Percentiles rank a stretch among this genome's conserved stretches.
Evolutionary conservation across 2,329 filamentous ascomycete genomes (phyloP).

Genomic region (Apiospora aurea): DNA sequence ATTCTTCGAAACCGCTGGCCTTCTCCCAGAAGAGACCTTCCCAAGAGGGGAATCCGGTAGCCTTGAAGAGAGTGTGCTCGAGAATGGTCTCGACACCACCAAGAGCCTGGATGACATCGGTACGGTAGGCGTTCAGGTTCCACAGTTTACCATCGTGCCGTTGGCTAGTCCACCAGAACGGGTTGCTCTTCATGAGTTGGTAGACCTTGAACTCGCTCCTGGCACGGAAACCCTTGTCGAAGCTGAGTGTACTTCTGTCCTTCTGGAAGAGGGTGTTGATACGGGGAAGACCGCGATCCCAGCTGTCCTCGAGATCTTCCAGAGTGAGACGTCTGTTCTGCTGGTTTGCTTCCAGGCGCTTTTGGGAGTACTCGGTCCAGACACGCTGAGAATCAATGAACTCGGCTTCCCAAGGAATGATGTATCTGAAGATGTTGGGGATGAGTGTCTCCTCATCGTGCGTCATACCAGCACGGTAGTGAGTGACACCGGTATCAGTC

Average conservation of each 20-base stretch:
- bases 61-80: conserved; percentile 96
- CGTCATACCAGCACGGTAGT: conserved; percentile 97
- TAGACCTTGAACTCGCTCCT: conserved; percentile 98
- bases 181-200: conserved; percentile 98
- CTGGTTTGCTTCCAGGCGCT: conserved; percentile 94
- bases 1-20: conserved; percentile 64
- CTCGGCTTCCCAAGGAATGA: conserved; percentile 98
- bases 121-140: conserved; percentile 95
- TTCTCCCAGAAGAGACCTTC: conserved; percentile 89
- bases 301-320: conserved; percentile 96
- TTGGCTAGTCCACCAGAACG: conserved; percentile 99
- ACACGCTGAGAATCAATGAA: conserved; percentile 99
- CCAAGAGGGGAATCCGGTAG: conserved; percentile 96
- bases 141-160: conserved; percentile 96
- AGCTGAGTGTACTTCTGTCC: conserved; percentile 93
- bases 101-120: conserved; percentile 94
- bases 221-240: conserved; percentile 97
- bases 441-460: conserved; percentile 98
- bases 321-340: conserved; percentile 94
- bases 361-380: conserved; percentile 99
- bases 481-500: conserved; percentile 95
- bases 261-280: conserved; percentile 99
- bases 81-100: conserved; percentile 98
- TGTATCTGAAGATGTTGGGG: conserved; percentile 98
- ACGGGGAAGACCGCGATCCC: conserved; percentile 95